Conservation (phyloP, 2,329 filamentous ascomycete species). For the Xylaria sp. region DNA sequence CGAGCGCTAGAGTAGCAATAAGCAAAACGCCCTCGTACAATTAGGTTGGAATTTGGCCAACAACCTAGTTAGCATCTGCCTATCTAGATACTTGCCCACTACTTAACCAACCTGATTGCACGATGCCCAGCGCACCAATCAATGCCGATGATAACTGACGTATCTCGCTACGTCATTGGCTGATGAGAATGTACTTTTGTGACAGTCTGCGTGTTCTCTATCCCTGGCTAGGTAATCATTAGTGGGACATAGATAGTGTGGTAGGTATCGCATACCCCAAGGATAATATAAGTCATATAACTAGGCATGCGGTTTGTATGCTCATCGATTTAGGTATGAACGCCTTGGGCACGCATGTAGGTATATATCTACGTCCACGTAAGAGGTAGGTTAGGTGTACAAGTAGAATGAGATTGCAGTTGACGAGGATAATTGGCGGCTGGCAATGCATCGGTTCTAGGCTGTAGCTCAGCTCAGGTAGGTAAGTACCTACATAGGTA, state of each 20-base stretch:
- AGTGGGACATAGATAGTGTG: not conserved
- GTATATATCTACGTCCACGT: no score
- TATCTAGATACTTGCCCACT: not conserved
- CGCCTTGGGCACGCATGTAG: no score
- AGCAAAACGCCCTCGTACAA: not conserved
- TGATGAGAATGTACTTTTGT: not conserved
- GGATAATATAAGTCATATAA: not conserved
- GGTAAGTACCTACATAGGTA: no score
- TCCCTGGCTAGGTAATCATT: not conserved
- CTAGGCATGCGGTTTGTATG: no score
- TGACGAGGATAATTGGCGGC: not conserved
- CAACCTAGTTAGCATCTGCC: not conserved
- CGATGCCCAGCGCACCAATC: slow-evolving; percentile 1
- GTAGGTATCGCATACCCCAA: not conserved
- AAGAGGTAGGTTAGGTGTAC: no score
- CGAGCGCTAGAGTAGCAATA: not conserved
- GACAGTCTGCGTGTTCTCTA: not conserved
- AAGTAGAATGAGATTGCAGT: not conserved
- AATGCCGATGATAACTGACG: not conserved
- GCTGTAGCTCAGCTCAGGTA: not conserved
- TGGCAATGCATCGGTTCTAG: not conserved
- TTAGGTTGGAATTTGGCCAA: slow-evolving; percentile 10
- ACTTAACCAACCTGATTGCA: not conserved
- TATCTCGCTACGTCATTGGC: not conserved
- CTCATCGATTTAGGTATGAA: no score